Conservation (phyloP, 176 grass and related monocot genomes). For the Chloris gayana region DNA sequence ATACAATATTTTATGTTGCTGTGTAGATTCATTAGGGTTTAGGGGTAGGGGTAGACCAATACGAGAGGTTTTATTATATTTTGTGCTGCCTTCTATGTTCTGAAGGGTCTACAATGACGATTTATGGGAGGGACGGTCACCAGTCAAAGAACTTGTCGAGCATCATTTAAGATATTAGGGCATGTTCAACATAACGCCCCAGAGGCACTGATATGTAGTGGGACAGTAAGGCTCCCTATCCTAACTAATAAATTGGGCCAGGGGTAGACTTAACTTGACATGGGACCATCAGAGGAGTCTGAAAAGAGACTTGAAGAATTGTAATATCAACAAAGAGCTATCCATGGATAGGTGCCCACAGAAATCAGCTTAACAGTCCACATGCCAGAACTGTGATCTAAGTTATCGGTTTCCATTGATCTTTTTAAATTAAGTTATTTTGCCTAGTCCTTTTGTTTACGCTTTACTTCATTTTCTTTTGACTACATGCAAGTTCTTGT, state of each 20-base stretch:
- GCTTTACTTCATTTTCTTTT: neutral
- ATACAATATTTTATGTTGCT: neutral
- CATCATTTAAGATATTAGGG: neutral
- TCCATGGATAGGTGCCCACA: neutral
- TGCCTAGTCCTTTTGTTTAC: neutral
- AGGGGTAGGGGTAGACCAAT: neutral
- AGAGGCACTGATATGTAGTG: neutral
- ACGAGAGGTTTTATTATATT: neutral
- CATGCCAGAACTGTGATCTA: neutral
- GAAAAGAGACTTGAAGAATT: neutral
- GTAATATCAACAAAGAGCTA: neutral
- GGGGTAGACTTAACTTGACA: neutral
- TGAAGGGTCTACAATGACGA: neutral
- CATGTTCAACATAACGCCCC: neutral
- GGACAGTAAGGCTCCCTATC: neutral
- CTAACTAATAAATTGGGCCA: neutral
- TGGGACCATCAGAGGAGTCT: too few relatives aligned
- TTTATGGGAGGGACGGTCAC: neutral
- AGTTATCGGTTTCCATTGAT: neutral
- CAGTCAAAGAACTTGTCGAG: neutral
- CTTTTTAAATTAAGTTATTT: neutral
- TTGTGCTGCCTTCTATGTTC: neutral
- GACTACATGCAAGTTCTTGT: neutral
- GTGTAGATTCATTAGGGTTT: slow-evolving; percentile 7
- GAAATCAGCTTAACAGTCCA: neutral